Evolutionary conservation across 495 filamentous ascomycete species (phyloP), one percentile per base, ranked within the genome.

Genomic region (Penicillium parvum): DNA sequence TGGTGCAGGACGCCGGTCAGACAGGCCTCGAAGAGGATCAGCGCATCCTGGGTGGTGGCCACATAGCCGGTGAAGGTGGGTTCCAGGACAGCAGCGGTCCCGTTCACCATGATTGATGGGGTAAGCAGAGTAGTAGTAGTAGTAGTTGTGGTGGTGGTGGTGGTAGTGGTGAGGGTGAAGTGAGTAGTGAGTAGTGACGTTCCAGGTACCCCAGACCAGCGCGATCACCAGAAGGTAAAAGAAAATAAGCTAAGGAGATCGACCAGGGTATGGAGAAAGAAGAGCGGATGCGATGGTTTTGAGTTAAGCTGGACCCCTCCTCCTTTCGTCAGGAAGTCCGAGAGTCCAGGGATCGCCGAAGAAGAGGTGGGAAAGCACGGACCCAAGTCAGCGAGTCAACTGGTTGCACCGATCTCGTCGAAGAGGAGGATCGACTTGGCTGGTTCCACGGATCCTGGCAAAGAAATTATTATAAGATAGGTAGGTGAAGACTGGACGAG

Each of bases 21-120:
- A 52, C 82, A 85, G 1, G 80, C 83, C 55, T 89, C 82, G 55
- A 91, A 86, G 8, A 92, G 70, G 9, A 86, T 69, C 39, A 90
- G 63, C 1, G 84, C 86, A 65, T 91, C 87, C 30, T 82, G 74
- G 1, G 84, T 90, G 28, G 79, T 83, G 15, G 70, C 72, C 45
- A 90, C 75, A 51, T 82, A 80, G n/a, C 84, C 84, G 15, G 57
- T 60, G 60, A 78, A 85, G 17, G 84, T 84, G 40, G 73, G 73
- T 57, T 73, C 68, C 60, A 73, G 58, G 58, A 68, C 68, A 22
- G 69, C 65, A 9, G 66, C 61, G 26, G 64, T 65, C 38, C 69
- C 66, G 58, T 66, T 69, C 47, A 69, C 69, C 69, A 73, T 73
- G 49, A 49, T 67, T 73, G 49, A 49, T 67, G 58, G 45, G 29